Conservation (phyloP, 2,329 filamentous ascomycete species). For the Zelopaecilomyces penicillatus region DNA sequence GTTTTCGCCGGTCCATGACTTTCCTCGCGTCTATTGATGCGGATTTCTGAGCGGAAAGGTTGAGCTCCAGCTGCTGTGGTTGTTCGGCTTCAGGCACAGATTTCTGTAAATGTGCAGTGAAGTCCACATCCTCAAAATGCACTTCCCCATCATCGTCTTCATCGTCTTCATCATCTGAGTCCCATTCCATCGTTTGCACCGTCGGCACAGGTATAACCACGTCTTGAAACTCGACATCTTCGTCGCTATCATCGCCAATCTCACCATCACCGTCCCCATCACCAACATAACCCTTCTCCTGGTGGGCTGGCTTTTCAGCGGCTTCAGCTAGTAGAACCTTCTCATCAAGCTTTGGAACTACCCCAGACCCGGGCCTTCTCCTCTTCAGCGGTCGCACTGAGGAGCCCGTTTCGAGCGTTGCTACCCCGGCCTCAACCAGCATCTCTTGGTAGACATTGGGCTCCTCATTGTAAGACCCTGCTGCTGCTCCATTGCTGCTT, state of each 20-base stretch:
- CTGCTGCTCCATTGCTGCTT: conserved; percentile 12
- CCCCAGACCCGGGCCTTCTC: conserved; percentile 18
- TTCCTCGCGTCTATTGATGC: conserved; percentile 22
- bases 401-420: conserved; percentile 14
- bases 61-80: conserved; percentile 38
- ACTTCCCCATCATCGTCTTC: conserved; percentile 31
- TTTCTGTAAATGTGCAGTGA: conserved; percentile 23
- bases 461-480: conserved; percentile 13
- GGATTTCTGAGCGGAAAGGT: conserved; percentile 40
- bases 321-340: not conserved
- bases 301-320: not conserved
- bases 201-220: conserved; percentile 38
- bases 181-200: conserved; percentile 42
- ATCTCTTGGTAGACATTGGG: conserved; percentile 40
- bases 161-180: conserved; percentile 38
- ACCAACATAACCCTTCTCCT: no score
- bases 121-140: conserved; percentile 41
- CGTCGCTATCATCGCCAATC: conserved; percentile 31
- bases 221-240: conserved; percentile 42
- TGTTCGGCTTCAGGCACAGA: conserved; percentile 14
- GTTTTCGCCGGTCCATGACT: conserved; percentile 37
- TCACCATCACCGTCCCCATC: conserved; percentile 10
- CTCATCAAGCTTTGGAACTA: not conserved
- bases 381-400: conserved; percentile 34
- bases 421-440: conserved; percentile 40